Conservation (phyloP, 2,329 filamentous ascomycete species). For the Claviceps maximensis region DNA sequence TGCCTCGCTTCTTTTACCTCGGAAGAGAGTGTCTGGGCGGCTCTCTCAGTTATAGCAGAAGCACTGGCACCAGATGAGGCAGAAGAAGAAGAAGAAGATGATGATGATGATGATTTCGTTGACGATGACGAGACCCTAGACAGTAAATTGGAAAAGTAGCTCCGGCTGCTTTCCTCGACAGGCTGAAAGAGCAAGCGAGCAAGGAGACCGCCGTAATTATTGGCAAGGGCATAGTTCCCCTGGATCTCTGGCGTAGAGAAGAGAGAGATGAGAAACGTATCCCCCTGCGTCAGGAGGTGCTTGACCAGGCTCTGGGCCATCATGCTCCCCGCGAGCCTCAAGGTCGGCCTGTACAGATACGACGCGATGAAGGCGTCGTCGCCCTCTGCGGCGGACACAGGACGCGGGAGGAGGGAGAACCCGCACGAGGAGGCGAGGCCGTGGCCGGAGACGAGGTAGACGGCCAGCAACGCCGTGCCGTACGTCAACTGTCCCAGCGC, state of each 20-base stretch:
- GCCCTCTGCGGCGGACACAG: constrained; percentile 17
- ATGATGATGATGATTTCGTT: too few relatives aligned
- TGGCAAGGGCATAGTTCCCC: constrained; percentile 82
- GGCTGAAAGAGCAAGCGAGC: constrained; percentile 88
- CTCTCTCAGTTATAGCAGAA: constrained; percentile 6
- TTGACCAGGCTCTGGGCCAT: constrained; percentile 84
- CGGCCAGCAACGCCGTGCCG: constrained; percentile 49
- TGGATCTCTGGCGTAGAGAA: constrained; percentile 69
- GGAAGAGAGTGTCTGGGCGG: constrained; percentile 9
- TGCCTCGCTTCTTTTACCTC: constrained; percentile 27
- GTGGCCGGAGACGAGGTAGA: constrained; percentile 55
- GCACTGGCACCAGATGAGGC: background rate
- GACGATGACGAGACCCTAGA: constrained; percentile 15
- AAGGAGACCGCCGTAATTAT: constrained; percentile 84
- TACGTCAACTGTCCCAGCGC: constrained; percentile 77
- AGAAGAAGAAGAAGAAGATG: background rate
- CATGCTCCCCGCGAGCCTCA: constrained; percentile 65
- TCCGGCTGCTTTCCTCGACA: constrained; percentile 84
- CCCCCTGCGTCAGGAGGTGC: constrained; percentile 86
- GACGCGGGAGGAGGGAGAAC: constrained; percentile 55
- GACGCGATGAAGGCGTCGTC: constrained; percentile 34
- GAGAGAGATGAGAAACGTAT: constrained; percentile 73
- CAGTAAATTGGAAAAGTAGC: constrained; percentile 75
- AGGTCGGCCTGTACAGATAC: constrained; percentile 56
- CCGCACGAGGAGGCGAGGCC: constrained; percentile 39